Percentiles rank a stretch among this genome's conserved stretches.
Evolutionary conservation across 2,329 filamentous ascomycete species (phyloP).

Genomic region (Fusarium annulatum): DNA sequence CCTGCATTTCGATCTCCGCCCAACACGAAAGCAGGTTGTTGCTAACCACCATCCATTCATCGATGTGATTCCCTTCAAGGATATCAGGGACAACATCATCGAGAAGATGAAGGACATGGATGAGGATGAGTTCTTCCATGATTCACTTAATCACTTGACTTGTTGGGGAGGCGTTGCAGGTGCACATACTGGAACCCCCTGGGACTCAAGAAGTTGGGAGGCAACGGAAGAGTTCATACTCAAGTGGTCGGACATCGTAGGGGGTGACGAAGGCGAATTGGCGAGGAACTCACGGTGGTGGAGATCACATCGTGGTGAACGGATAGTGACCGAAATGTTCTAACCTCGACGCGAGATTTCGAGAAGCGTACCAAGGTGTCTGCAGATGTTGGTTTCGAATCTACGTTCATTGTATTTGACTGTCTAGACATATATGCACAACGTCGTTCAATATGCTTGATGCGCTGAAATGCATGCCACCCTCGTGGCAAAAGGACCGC

Average conservation of each 20-base stretch:
- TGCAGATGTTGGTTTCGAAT: slow-evolving; percentile 16
- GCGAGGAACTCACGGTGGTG: slow-evolving; percentile 46
- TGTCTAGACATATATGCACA: slow-evolving; percentile 33
- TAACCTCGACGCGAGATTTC: not conserved
- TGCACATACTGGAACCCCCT: slow-evolving; percentile 43
- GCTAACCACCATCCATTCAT: slow-evolving; percentile 44
- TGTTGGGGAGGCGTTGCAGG: slow-evolving; percentile 45
- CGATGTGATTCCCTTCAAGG: slow-evolving; percentile 43
- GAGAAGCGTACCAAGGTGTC: not conserved
- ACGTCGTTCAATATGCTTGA: slow-evolving; percentile 11
- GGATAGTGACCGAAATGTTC: slow-evolving; percentile 30
- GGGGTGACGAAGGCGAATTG: slow-evolving; percentile 46
- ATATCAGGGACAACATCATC: slow-evolving; percentile 45
- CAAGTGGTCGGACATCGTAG: slow-evolving; percentile 45
- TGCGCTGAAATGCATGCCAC: slow-evolving; percentile 13
- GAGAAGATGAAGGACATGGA: slow-evolving; percentile 34
- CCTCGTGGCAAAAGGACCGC: not conserved
- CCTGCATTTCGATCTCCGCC: slow-evolving; percentile 44
- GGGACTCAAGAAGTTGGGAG: slow-evolving; percentile 48
- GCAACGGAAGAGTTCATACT: slow-evolving; percentile 44
- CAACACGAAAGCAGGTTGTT: slow-evolving; percentile 41
- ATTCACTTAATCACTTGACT: slow-evolving; percentile 44
- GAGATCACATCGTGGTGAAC: slow-evolving; percentile 44
- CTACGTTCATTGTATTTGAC: slow-evolving; percentile 18
- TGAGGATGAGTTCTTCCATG: slow-evolving; percentile 47